Base-by-base conservation (phyloP, 2,329 filamentous ascomycete genomes). In the Botryotinia narcissicola region DNA sequence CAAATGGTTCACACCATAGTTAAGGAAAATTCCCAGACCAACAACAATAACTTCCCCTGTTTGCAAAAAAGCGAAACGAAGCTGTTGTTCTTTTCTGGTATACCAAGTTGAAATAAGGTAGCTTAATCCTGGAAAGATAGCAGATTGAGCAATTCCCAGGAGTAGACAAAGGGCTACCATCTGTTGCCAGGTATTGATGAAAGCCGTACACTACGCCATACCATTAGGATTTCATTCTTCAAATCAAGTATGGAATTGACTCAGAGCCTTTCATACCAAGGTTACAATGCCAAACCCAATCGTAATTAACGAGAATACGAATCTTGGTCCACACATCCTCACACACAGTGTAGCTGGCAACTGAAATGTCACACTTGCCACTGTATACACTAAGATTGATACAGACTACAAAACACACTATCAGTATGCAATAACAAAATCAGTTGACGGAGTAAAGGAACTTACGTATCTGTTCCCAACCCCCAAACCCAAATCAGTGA, bases 321-420 rank as follows among this genome's bases (percentile, higher is more conserved):
- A 79, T 22, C 91, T 85, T 0, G 91, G 91, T 0, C 91, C 90
- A 67, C 91, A 84, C 1, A 88, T 86, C 64, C 91, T 86, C 42
- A 92, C 89, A 1, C 89, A 88, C 62, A 93, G 85, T 0, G 91
- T 93, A 2, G 89, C 89, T 0, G 91, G 91, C 12, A 93, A 83
- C 80, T 93, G 91, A 78, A 91, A 92, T 16, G 86, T 86, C 59
- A 93, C 90, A 77, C 87, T 89, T 8, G 90, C 85, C 72, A 93
- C 86, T 16, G 91, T 92, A 81, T 93, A 92, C 80, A 93, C 91
- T 82, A 93, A 91, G 73, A 93, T 93, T 35, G 89, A 87, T 7
- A 93, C 87, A 1, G 89, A 91, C 78, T 80, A 66, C 64, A 51
- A 8, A 75, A 57, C 44, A 25, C 46, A 9, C 18, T 37, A 42